phyloP scores from a whole-genome alignment of 768 basidiomycete genomes.

The Suillus clintonianus region DNA sequence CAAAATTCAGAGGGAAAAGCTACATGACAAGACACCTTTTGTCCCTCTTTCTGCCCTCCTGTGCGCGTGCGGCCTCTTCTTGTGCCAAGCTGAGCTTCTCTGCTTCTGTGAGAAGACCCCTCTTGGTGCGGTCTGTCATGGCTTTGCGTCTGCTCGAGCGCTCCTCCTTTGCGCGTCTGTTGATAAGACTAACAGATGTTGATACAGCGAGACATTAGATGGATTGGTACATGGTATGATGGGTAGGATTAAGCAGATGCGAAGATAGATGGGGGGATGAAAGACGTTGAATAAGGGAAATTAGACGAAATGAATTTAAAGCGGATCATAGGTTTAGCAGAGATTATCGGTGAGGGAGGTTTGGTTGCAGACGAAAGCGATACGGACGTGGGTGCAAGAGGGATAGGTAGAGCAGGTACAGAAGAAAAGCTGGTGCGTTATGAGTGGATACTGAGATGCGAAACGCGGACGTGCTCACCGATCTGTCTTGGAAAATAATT shows the following conservation, averaged over 20 bases:
- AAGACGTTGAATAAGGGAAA: slow-evolving; percentile 43
- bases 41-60: background rate
- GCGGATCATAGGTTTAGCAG: background rate
- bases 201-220: slow-evolving; percentile 18
- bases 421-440: slow-evolving; percentile 56
- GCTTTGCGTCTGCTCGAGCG: slow-evolving; percentile 51
- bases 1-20: background rate
- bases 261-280: slow-evolving; percentile 69
- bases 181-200: slow-evolving; percentile 8
- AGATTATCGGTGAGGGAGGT: slow-evolving; percentile 15
- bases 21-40: slow-evolving; percentile 14
- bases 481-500: slow-evolving; percentile 51
- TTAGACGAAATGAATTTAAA: background rate
- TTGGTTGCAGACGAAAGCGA: slow-evolving; percentile 37
- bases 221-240: background rate
- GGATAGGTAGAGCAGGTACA: slow-evolving; percentile 17
- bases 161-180: slow-evolving; percentile 75
- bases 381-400: slow-evolving; percentile 16
- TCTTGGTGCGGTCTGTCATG: slow-evolving; percentile 29
- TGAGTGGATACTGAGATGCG: slow-evolving; percentile 56
- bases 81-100: background rate
- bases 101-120: slow-evolving; percentile 1
- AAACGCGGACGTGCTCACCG: slow-evolving; percentile 54
- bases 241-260: slow-evolving; percentile 53
- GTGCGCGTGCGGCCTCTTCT: background rate